phyloP scores from a whole-genome alignment of 1,284 basidiomycete species.

The Bjerkandera adusta region DNA sequence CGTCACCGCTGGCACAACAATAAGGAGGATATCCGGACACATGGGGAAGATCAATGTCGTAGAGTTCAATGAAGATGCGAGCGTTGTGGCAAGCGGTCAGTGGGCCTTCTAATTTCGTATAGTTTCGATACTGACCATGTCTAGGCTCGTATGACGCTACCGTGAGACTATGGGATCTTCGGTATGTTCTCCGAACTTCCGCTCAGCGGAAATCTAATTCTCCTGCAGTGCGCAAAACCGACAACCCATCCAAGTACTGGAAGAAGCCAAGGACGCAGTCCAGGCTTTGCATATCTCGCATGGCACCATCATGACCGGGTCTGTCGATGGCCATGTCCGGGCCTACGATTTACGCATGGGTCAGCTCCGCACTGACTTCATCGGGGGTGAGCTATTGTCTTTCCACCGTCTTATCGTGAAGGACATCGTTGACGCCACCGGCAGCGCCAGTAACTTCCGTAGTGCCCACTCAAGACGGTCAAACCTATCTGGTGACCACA shows the following conservation, averaged over 20 bases:
- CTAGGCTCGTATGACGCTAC: conserved; percentile 87
- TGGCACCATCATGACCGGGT: conserved; percentile 75
- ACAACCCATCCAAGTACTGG: conserved; percentile 85
- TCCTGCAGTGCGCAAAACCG: conserved; percentile 68
- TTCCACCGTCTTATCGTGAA: not conserved
- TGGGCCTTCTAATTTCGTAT: conserved; percentile 9
- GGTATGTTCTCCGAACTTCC: conserved; percentile 44
- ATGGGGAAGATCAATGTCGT: conserved; percentile 89
- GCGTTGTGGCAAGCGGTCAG: conserved; percentile 82
- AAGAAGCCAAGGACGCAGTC: conserved; percentile 89
- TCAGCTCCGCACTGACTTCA: conserved; percentile 82
- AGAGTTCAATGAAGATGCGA: conserved; percentile 86
- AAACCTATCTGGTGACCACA: conserved; percentile 79
- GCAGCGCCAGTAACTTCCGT: conserved; percentile 85
- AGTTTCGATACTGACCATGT: not conserved
- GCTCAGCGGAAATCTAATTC: not conserved
- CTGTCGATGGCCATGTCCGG: conserved; percentile 88
- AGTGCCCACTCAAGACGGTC: conserved; percentile 68
- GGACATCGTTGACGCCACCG: conserved; percentile 10
- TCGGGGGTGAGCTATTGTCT: conserved; percentile 70
- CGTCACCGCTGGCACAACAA: conserved; percentile 82
- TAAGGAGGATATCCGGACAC: conserved; percentile 83
- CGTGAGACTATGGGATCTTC: conserved; percentile 86
- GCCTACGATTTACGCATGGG: conserved; percentile 95
- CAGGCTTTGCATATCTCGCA: conserved; percentile 71